phyloP scores from a whole-genome alignment of 1,139 yeast species.

The Yamadazyma friedrichii region DNA sequence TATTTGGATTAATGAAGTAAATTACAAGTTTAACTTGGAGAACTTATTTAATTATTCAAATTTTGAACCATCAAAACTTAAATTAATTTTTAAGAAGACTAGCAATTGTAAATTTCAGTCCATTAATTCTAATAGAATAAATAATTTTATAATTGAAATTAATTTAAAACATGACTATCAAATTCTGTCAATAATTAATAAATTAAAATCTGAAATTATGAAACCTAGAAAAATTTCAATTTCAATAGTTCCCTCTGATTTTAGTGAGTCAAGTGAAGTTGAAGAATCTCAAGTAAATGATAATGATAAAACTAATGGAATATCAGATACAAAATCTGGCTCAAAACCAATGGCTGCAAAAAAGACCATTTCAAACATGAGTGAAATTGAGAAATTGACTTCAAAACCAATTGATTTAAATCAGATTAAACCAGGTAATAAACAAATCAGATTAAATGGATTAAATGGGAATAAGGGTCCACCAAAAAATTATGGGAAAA shows the following conservation, averaged over 20 bases:
- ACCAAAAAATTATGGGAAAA: not conserved
- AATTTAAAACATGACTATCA: slow-evolving; percentile 11
- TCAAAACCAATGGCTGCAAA: slow-evolving; percentile 1
- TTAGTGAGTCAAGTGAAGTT: not conserved
- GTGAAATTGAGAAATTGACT: not conserved
- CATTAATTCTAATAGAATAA: slow-evolving; percentile 7
- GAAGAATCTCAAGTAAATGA: no score
- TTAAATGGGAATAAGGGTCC: not conserved
- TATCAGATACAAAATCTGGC: not conserved
- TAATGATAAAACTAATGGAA: not conserved
- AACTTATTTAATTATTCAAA: slow-evolving; percentile 11
- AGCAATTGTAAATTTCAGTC: slow-evolving; percentile 9
- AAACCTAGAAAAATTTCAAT: slow-evolving; percentile 8
- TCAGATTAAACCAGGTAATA: not conserved
- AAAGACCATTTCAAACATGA: not conserved
- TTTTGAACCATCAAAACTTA: not conserved
- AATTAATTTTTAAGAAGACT: slow-evolving; percentile 11
- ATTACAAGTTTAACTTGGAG: slow-evolving; percentile 11
- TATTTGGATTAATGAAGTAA: slow-evolving; percentile 14
- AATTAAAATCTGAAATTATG: slow-evolving; percentile 4
- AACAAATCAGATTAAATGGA: not conserved
- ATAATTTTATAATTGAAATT: slow-evolving; percentile 7
- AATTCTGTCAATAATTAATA: slow-evolving; percentile 11
- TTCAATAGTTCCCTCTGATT: slow-evolving; percentile 2
- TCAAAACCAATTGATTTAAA: not conserved